phyloP scores from a whole-genome alignment of 2,329 filamentous ascomycete species.

The Colletotrichum lentis region DNA sequence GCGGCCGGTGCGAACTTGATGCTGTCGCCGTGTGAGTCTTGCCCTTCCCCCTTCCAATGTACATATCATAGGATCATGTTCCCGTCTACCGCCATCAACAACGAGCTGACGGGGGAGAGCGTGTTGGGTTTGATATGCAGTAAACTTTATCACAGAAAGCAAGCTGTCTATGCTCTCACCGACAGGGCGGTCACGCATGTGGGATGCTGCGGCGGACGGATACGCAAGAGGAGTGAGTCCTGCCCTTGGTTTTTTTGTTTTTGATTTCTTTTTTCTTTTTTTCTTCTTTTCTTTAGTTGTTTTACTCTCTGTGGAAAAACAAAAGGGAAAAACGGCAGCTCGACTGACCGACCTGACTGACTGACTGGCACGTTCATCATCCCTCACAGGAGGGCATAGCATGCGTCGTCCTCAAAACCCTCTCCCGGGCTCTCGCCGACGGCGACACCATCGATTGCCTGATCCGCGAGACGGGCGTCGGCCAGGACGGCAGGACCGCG shows the following conservation, averaged over 20 bases:
- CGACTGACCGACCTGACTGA: no score
- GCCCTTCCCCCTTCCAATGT: no score
- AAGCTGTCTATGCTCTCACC: slow-evolving; percentile 48
- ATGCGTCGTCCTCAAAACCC: slow-evolving; percentile 56
- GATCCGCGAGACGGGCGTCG: slow-evolving; percentile 41
- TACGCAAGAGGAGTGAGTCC: slow-evolving; percentile 48
- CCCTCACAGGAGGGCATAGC: slow-evolving; percentile 63
- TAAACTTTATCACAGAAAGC: slow-evolving; percentile 4
- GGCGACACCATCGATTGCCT: slow-evolving; percentile 42
- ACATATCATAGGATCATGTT: no score
- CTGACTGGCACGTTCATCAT: no score
- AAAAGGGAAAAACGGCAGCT: no score
- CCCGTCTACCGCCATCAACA: no score
- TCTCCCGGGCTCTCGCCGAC: slow-evolving; percentile 52
- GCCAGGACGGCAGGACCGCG: slow-evolving; percentile 40
- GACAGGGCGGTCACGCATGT: slow-evolving; percentile 49
- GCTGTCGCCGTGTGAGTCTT: slow-evolving; percentile 6
- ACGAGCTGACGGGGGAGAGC: no score
- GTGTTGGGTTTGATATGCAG: no score
- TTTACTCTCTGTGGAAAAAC: no score
- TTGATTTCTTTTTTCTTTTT: no score
- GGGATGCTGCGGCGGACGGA: slow-evolving; percentile 56
- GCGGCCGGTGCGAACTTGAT: slow-evolving; percentile 44
- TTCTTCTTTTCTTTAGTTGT: no score
- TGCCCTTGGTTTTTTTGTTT: no score